Conservation (phyloP, 345 rosid genomes). For the Melaleuca alternifolia region DNA sequence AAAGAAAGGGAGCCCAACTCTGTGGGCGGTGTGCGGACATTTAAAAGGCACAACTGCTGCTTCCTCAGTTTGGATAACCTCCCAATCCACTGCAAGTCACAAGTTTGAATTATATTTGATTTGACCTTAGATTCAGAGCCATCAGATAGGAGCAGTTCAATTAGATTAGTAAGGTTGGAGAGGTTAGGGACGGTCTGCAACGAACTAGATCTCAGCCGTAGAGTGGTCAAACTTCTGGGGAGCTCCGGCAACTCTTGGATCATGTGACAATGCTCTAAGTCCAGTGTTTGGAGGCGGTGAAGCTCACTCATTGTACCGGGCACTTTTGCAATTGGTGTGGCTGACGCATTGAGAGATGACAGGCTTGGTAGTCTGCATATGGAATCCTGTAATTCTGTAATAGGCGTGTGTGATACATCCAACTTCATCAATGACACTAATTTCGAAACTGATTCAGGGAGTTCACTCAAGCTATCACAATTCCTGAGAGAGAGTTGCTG, state of each 20-base stretch:
- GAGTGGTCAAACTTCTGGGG: not conserved
- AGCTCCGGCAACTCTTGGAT: not conserved
- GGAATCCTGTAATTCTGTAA: not conserved
- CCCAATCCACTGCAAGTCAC: not conserved
- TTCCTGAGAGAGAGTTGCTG: not conserved
- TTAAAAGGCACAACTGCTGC: not conserved
- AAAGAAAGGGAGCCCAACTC: not conserved
- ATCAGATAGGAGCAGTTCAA: not conserved
- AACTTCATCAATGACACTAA: not conserved
- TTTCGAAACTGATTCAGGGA: not conserved
- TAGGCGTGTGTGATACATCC: not conserved
- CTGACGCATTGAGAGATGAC: not conserved
- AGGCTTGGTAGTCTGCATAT: not conserved
- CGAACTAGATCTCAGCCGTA: not conserved
- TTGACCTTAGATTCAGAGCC: not conserved
- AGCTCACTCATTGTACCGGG: not conserved
- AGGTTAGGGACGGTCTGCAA: not conserved
- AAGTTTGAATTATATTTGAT: not conserved
- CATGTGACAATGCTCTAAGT: rapidly evolving
- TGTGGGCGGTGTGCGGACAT: not conserved
- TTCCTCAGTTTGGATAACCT: not conserved
- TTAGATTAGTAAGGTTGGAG: not conserved
- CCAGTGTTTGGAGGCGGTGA: not conserved
- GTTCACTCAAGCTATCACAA: not conserved
- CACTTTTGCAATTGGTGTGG: not conserved